phyloP scores from a whole-genome alignment of 148 eudicot genomes.

The Spergularia marina region DNA sequence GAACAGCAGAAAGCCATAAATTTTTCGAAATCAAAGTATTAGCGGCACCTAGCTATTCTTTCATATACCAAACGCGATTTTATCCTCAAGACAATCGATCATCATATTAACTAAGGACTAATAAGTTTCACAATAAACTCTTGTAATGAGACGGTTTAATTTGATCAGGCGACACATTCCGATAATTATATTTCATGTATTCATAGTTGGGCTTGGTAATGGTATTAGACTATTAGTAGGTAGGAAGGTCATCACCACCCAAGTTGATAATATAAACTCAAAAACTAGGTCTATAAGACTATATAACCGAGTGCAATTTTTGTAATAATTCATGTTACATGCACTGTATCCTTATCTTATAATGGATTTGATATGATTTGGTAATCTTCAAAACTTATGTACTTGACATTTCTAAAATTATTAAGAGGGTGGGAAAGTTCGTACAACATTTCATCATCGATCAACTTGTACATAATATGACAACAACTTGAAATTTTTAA shows the following conservation, averaged over 20 bases:
- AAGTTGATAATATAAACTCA: slow-evolving; percentile 1
- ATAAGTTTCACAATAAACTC: too few species aligned
- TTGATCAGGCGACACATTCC: too few species aligned
- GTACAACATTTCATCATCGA: not conserved
- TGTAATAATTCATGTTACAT: not conserved
- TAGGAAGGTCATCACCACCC: not conserved
- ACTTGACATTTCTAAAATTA: not conserved
- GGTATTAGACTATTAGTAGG: not conserved
- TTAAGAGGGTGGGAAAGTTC: not conserved
- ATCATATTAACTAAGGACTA: too few species aligned
- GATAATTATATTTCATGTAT: not conserved
- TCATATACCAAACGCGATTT: too few species aligned
- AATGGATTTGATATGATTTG: slow-evolving; percentile 5
- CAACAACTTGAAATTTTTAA: not conserved
- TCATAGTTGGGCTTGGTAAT: not conserved
- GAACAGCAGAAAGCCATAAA: too few species aligned
- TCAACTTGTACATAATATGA: slow-evolving; percentile 10
- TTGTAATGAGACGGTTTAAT: too few species aligned
- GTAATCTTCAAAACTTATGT: not conserved
- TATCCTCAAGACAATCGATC: too few species aligned
- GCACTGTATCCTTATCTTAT: slow-evolving; percentile 10
- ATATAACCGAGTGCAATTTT: not conserved
- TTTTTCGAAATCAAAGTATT: too few species aligned
- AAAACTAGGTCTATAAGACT: not conserved
- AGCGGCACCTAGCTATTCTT: too few species aligned